Base-by-base conservation (phyloP, 2,329 filamentous ascomycete genomes). In the Aspergillus calidoustus region DNA sequence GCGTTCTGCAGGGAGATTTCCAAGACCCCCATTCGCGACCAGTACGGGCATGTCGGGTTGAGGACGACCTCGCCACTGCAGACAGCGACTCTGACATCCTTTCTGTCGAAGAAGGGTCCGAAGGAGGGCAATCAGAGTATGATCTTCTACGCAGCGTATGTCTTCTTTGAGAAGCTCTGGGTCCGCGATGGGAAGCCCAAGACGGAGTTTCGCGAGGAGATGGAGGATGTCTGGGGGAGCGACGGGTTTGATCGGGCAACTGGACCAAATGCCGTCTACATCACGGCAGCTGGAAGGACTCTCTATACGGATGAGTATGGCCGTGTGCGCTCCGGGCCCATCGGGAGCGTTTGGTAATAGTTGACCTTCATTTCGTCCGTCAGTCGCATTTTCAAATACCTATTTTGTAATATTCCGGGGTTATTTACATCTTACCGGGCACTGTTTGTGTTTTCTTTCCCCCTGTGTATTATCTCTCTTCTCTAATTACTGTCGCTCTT, bases 131-230 rank as follows among this genome's bases (percentile, higher is more conserved):
- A 83, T 57, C 82, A 79, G 3, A 82, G 76, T 56, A 65, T 67
- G 8, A 75, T 83, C 1, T 88, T 82, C 68, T 87, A 88, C 65
- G 81, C 80, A 3, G 79, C 77, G 0, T 88, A 87, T 68, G 79
- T 86, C 22, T 86, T 82, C 70, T 88, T 88, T 66, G 85, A 88
- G 75, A 88, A 87, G 76, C 64, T 83, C 66, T 74, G 85, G 17
- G 72, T 87, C 57, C 79, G 79, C 67, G 76, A 84, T 56, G 74
- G 76, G 0, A 86, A 84, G 71, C 75, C 80, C 49, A 87, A 87
- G 76, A 78, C 72, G 19, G 79, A 82, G 68, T 79, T 81, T 67
- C 74, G 85, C 13, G 54, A 77, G 63, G 80, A 83, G 60, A 86
- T 87, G 83, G 84, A 87, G 70, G 61, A 66, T 6, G 63, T 68